A percentile compares a stretch with the other conserved stretches of the same genome.
These are phyloP conservation scores for Fusarium burgessii DNA, from an alignment of 2,329 filamentous ascomycete genomes.

Conservation along the genomic window DNA sequence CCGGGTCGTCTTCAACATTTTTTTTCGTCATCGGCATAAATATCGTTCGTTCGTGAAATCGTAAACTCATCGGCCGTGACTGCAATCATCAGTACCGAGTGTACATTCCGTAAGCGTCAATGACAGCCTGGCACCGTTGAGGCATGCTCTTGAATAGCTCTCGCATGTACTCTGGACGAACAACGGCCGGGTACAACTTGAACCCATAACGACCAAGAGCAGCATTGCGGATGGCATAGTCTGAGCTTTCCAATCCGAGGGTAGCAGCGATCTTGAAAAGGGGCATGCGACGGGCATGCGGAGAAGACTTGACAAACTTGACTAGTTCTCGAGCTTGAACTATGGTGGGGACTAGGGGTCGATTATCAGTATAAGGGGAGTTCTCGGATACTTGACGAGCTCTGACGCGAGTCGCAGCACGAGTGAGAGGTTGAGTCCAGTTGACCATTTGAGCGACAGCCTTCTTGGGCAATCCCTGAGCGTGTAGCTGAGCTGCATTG, in stretches of 20 bases:
- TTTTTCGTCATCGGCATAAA: neutral
- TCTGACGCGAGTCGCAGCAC: neutral
- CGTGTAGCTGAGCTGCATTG: constrained; percentile 2
- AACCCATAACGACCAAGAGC: constrained; percentile 24
- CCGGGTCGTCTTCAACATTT: neutral
- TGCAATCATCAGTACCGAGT: constrained; percentile 5
- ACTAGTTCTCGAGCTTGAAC: constrained; percentile 13
- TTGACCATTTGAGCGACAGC: neutral
- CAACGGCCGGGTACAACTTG: constrained; percentile 21
- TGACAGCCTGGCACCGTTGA: constrained; percentile 29
- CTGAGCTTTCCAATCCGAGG: constrained; percentile 18
- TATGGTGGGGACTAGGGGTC: neutral
- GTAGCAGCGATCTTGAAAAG: constrained; percentile 5
- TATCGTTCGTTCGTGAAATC: neutral
- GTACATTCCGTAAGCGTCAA: constrained; percentile 29
- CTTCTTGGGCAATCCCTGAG: neutral
- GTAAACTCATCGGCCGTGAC: neutral
- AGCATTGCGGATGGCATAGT: constrained; percentile 7
- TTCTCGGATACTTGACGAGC: neutral
- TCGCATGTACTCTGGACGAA: neutral
- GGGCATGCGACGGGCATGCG: constrained; percentile 17
- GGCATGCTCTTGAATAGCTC: constrained; percentile 23
- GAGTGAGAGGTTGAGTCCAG: neutral
- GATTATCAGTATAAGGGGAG: neutral
- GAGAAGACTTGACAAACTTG: constrained; percentile 24